Evolutionary conservation across 2,329 filamentous ascomycete genomes (phyloP).

Genomic region (Pseudogymnoascus sp.): DNA sequence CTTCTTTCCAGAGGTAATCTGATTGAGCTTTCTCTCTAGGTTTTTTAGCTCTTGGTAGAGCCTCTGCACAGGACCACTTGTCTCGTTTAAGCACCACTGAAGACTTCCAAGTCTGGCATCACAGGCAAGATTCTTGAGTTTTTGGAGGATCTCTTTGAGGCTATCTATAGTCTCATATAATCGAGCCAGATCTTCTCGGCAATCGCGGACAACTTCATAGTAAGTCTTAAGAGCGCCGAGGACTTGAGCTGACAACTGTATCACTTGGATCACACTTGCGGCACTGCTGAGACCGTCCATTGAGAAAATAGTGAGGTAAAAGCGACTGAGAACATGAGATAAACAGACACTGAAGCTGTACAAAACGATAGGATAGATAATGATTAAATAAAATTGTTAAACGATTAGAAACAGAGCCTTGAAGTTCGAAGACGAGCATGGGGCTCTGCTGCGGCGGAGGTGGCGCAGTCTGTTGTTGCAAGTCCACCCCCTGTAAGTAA

Average conservation of each 20-base stretch:
- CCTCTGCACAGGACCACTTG: neutral
- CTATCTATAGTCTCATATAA: constrained; percentile 13
- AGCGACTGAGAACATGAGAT: neutral
- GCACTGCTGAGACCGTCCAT: constrained; percentile 17
- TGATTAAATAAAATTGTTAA: too few relatives aligned
- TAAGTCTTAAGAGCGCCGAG: constrained; percentile 14
- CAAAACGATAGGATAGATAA: neutral
- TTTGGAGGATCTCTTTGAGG: constrained; percentile 11
- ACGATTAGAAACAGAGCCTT: too few relatives aligned
- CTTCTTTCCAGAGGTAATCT: neutral
- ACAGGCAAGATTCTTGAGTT: neutral
- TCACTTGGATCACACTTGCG: constrained; percentile 14
- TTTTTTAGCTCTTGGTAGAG: neutral
- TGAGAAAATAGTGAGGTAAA: neutral
- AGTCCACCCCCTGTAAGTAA: too few relatives aligned
- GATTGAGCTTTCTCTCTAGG: neutral
- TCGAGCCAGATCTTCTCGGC: constrained; percentile 16
- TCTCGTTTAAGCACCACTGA: neutral
- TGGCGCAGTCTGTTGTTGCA: too few relatives aligned
- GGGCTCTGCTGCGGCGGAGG: too few relatives aligned
- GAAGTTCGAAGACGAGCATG: too few relatives aligned
- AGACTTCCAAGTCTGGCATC: neutral
- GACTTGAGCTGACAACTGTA: constrained; percentile 14
- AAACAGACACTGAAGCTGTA: neutral
- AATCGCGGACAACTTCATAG: constrained; percentile 15